Evolutionary conservation across 768 basidiomycete genomes (phyloP).

Genomic region (Tulasnella sp.): DNA sequence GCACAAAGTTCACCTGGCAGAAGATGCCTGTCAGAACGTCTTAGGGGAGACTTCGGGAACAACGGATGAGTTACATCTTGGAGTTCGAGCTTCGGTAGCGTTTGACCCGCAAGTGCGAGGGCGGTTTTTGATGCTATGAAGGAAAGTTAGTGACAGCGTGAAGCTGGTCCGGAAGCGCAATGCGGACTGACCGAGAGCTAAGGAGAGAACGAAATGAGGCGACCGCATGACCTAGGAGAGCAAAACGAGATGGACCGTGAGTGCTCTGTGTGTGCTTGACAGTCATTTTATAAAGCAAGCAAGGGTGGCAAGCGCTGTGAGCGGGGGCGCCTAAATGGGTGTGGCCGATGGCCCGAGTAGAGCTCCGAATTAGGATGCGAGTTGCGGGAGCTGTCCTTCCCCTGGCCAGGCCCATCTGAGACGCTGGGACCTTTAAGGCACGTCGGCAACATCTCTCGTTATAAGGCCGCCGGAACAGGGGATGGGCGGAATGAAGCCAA

Average conservation of each 20-base stretch:
- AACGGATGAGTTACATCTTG: background rate
- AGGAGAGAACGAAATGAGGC: background rate
- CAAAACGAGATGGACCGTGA: background rate
- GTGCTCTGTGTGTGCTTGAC: background rate
- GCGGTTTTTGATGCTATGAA: background rate
- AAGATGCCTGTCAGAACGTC: background rate
- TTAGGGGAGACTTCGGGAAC: background rate
- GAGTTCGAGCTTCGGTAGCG: background rate
- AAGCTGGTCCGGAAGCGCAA: background rate
- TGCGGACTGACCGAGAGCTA: background rate
- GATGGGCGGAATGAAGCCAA: background rate
- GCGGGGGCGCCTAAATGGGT: background rate
- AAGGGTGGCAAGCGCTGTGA: background rate
- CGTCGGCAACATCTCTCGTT: background rate
- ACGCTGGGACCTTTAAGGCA: background rate
- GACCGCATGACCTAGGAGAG: background rate
- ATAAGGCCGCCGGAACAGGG: background rate
- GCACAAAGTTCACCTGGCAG: constrained; percentile 24
- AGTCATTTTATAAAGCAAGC: background rate
- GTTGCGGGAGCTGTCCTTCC: background rate
- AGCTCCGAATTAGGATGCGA: too few species aligned
- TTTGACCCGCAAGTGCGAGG: background rate
- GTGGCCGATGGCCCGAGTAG: background rate
- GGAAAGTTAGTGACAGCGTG: background rate
- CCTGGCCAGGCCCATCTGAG: background rate